These are phyloP conservation scores for Penicillium pancosmium DNA, from an alignment of 495 filamentous ascomycete species.

Conservation along the genomic window DNA sequence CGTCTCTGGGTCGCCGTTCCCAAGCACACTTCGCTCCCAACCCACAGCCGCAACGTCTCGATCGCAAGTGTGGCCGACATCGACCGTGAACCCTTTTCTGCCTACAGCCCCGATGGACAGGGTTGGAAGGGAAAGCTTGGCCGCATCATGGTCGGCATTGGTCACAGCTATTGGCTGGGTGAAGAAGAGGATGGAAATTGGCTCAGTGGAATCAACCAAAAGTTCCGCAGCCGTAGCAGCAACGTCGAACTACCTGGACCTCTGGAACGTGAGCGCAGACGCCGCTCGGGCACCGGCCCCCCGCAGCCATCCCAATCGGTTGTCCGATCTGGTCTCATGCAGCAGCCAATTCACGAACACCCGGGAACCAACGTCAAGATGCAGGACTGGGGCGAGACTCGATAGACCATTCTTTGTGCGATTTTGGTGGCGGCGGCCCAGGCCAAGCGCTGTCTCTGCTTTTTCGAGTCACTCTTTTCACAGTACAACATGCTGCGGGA, in stretches of 20 bases:
- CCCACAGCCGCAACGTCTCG: constrained; percentile 50
- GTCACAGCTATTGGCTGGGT: constrained; percentile 77
- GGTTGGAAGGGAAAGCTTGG: constrained; percentile 79
- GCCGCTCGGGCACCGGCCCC: constrained; percentile 69
- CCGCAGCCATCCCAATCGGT: constrained; percentile 49
- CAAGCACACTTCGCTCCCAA: constrained; percentile 47
- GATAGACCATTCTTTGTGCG: constrained; percentile 26
- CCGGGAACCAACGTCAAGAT: constrained; percentile 43
- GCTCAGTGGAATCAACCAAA: constrained; percentile 59
- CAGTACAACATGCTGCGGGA: neutral
- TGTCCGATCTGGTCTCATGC: constrained; percentile 38
- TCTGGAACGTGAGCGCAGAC: constrained; percentile 66
- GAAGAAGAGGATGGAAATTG: constrained; percentile 58
- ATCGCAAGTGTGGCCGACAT: constrained; percentile 49
- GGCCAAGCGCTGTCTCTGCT: neutral
- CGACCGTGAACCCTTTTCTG: constrained; percentile 71
- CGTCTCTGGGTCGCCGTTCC: constrained; percentile 54
- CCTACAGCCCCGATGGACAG: constrained; percentile 65
- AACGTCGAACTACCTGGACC: constrained; percentile 53
- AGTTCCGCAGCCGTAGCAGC: constrained; percentile 50
- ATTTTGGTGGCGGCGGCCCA: neutral
- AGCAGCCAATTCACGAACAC: constrained; percentile 42
- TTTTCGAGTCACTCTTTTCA: neutral
- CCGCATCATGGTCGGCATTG: constrained; percentile 69
- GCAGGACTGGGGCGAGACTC: constrained; percentile 42